phyloP scores from a whole-genome alignment of 139 green algal species.

The Coelastrella sp. region DNA sequence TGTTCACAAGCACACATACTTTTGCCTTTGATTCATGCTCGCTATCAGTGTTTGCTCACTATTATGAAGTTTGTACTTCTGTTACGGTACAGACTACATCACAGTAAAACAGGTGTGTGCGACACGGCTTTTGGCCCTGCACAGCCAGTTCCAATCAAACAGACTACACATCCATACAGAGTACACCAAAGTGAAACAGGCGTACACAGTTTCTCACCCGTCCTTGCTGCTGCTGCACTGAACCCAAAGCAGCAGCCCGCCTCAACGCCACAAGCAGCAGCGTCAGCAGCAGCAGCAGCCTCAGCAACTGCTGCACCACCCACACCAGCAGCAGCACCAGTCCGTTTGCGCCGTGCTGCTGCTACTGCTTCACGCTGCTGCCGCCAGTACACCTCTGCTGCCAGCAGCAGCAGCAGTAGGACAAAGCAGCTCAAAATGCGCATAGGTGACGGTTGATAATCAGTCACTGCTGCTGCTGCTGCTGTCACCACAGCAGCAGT shows the following conservation, averaged over 20 bases:
- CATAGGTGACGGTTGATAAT: background rate
- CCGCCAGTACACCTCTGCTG: constrained; percentile 2
- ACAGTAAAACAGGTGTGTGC: too few relatives aligned
- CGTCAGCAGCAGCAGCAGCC: constrained; percentile 45
- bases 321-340: background rate
- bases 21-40: too few relatives aligned
- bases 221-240: constrained; percentile 75
- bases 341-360: constrained; percentile 3
- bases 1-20: too few relatives aligned
- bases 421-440: constrained; percentile 18
- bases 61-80: too few relatives aligned
- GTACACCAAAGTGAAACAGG: too few relatives aligned
- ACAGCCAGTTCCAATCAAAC: too few relatives aligned
- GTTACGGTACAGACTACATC: too few relatives aligned
- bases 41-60: too few relatives aligned
- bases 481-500: background rate
- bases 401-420: constrained; percentile 56
- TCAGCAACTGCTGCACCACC: background rate
- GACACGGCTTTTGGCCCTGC: too few relatives aligned
- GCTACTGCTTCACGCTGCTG: constrained; percentile 8
- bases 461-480: constrained; percentile 26
- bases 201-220: constrained; percentile 41
- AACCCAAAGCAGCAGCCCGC: constrained; percentile 91
- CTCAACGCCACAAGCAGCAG: constrained; percentile 70
- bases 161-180: too few relatives aligned